Conservation (phyloP, 2,329 filamentous ascomycete genomes). For the Magnaporthales sp. region DNA sequence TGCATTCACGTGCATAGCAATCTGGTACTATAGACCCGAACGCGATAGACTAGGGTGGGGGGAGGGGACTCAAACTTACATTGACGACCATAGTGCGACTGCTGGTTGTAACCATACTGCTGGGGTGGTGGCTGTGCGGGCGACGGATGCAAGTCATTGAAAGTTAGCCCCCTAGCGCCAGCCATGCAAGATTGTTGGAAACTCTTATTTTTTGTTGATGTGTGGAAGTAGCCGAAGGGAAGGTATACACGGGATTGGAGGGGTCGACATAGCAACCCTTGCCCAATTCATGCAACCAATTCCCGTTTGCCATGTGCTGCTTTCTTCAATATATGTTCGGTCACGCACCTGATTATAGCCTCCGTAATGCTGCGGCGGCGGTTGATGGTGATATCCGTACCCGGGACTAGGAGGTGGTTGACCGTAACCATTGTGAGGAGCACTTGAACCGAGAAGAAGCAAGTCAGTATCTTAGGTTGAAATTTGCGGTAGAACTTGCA, state of each 20-base stretch:
- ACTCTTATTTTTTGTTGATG: background rate
- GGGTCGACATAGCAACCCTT: background rate
- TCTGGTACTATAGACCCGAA: background rate
- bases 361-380: conserved; percentile 37
- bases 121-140: conserved; percentile 24
- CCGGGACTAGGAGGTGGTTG: conserved; percentile 22
- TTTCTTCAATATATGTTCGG: background rate
- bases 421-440: background rate
- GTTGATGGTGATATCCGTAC: conserved; percentile 34
- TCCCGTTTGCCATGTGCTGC: background rate
- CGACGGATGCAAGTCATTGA: conserved; percentile 3
- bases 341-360: conserved; percentile 31
- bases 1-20: background rate
- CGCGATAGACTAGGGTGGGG: background rate
- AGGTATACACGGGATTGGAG: background rate
- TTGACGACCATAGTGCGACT: conserved; percentile 39
- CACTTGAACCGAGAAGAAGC: background rate
- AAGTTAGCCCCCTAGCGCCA: background rate
- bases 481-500: too few relatives aligned
- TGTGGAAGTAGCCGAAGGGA: background rate
- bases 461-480: background rate
- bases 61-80: conserved; percentile 24
- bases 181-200: background rate
- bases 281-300: background rate
- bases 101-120: conserved; percentile 34